Conservation (phyloP, 139 green algal genomes). For the Ettlia oleoabundans region DNA sequence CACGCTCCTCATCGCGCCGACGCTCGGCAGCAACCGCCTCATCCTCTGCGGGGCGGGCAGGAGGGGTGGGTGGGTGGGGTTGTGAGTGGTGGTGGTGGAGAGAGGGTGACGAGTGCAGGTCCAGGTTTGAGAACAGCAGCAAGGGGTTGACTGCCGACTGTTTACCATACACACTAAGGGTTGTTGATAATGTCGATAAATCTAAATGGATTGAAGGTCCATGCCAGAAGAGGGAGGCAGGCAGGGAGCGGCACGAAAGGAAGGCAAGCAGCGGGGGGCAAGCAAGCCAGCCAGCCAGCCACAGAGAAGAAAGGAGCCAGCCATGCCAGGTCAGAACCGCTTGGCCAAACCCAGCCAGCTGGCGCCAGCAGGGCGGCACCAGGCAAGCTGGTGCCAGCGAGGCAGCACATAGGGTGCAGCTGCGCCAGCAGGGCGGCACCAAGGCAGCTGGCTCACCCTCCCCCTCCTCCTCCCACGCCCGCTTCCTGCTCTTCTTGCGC, state of each 20-base stretch:
- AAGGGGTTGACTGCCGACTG: no score
- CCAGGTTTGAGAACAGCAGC: no score
- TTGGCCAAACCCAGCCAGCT: no score
- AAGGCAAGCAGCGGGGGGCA: no score
- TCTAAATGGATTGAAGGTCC: no score
- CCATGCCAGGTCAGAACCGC: no score
- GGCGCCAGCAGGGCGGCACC: background rate
- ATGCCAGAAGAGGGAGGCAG: no score
- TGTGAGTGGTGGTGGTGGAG: background rate
- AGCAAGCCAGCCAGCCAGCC: no score
- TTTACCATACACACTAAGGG: no score
- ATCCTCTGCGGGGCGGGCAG: slow-evolving; percentile 36
- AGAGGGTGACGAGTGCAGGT: background rate
- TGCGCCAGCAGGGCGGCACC: background rate
- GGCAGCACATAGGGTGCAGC: background rate
- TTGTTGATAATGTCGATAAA: no score
- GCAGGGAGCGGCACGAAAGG: no score
- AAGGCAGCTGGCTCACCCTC: slow-evolving; percentile 37
- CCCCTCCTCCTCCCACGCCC: slow-evolving; percentile 77
- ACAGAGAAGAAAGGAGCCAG: no score
- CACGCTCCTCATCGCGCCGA: slow-evolving; percentile 47
- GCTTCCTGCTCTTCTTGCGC: slow-evolving; percentile 46
- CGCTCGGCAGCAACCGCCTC: slow-evolving; percentile 34
- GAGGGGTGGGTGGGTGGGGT: background rate
- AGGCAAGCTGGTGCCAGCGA: background rate